These are phyloP conservation scores for Ganoderma leucocontextum DNA, from an alignment of 1,284 basidiomycete species.

Conservation along the genomic window DNA sequence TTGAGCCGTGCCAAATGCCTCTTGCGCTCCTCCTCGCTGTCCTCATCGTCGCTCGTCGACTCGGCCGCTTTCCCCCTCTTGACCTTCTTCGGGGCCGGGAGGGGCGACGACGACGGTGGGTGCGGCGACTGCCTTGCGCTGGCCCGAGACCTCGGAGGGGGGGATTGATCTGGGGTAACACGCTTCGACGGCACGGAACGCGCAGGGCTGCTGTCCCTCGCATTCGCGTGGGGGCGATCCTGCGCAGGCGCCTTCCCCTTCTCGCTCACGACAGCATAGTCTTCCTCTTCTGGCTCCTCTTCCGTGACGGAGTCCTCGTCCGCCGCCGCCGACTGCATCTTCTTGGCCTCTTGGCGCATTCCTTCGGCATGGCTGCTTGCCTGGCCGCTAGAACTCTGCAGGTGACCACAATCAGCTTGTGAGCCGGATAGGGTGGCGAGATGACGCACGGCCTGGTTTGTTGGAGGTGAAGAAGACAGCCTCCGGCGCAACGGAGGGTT, in stretches of 20 bases:
- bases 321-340: constrained; percentile 15
- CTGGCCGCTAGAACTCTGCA: neutral
- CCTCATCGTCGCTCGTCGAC: constrained; percentile 55
- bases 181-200: constrained; percentile 30
- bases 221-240: constrained; percentile 17
- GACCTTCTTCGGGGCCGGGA: constrained; percentile 55
- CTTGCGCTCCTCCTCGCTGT: constrained; percentile 62
- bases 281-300: constrained; percentile 41
- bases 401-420: constrained; percentile 13
- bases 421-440: neutral
- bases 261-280: constrained; percentile 18
- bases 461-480: constrained; percentile 15
- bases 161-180: constrained; percentile 29
- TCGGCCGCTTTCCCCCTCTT: constrained; percentile 44
- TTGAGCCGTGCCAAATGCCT: constrained; percentile 49
- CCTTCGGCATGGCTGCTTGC: constrained; percentile 4
- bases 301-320: constrained; percentile 59
- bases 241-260: constrained; percentile 31
- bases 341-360: constrained; percentile 17
- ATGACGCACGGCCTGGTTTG: constrained; percentile 14
- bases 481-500: constrained; percentile 23
- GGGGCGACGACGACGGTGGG: constrained; percentile 41
- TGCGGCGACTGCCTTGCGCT: constrained; percentile 16
- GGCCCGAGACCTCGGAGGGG: constrained; percentile 18
- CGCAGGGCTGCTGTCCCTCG: constrained; percentile 19